Conservation (phyloP, 192 early-diverging fungal genomes). For the Gorgonomyces haynaldii region DNA sequence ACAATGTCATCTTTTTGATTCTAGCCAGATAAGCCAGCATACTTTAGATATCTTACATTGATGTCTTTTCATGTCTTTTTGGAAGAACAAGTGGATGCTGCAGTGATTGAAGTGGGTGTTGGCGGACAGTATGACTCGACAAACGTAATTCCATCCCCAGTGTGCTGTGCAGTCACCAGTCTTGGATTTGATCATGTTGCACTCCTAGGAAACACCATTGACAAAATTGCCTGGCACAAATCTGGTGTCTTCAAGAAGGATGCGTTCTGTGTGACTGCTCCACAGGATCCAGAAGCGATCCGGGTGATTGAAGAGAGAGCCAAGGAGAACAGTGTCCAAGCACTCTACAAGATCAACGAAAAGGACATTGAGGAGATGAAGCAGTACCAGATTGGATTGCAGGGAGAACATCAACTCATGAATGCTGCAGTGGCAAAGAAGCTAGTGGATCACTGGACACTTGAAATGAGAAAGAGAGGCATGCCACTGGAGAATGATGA, state of each 20-base stretch:
- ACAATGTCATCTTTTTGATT: background rate
- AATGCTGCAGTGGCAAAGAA: constrained; percentile 76
- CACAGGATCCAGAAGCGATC: constrained; percentile 59
- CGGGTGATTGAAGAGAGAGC: constrained; percentile 57
- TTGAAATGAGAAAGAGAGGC: constrained; percentile 9
- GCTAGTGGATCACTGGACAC: constrained; percentile 60
- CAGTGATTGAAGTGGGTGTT: constrained; percentile 75
- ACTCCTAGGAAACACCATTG: constrained; percentile 56
- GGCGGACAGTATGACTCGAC: constrained; percentile 79
- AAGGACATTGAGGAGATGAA: constrained; percentile 11
- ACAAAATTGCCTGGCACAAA: constrained; percentile 70
- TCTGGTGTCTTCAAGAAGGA: constrained; percentile 62
- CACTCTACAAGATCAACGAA: background rate
- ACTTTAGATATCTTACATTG: constrained; percentile 85
- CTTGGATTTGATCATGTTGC: constrained; percentile 69
- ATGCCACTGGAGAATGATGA: constrained; percentile 16
- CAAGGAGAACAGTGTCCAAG: constrained; percentile 44
- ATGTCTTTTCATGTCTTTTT: constrained; percentile 84
- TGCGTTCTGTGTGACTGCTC: constrained; percentile 35
- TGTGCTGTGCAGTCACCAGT: constrained; percentile 50
- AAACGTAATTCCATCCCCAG: constrained; percentile 55
- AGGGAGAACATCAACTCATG: constrained; percentile 69
- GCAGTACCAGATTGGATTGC: constrained; percentile 48
- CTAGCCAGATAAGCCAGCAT: constrained; percentile 47
- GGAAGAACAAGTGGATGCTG: constrained; percentile 62